Conservation (phyloP, 176 grass and related monocot genomes). For the Cenchrus americanus region DNA sequence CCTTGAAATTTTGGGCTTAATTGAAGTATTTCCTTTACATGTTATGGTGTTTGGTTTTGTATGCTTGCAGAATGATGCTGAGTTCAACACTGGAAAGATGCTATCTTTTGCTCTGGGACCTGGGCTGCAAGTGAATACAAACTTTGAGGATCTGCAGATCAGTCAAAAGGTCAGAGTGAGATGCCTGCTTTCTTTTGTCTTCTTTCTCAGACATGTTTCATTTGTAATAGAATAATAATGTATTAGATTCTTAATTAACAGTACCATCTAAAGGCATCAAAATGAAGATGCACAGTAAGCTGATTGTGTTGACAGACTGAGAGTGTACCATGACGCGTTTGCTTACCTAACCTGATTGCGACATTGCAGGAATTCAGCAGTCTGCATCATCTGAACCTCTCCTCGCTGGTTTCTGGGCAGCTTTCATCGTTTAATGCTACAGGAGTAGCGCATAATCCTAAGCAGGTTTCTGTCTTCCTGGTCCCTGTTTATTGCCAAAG, state of each 20-base stretch:
- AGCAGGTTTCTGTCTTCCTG: constrained; percentile 24
- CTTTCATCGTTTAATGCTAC: constrained; percentile 37
- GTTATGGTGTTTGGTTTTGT: background rate
- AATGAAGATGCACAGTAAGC: constrained; percentile 27
- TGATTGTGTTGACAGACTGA: constrained; percentile 22
- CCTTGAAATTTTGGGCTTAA: background rate
- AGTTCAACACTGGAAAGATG: constrained; percentile 37
- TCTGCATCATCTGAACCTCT: constrained; percentile 44
- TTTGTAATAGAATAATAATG: background rate
- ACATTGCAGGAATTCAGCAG: constrained; percentile 45
- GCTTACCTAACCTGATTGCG: constrained; percentile 28
- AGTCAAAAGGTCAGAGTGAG: constrained; percentile 40
- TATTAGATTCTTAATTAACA: background rate
- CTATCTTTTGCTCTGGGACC: constrained; percentile 40
- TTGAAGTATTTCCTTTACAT: background rate
- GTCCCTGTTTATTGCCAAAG: constrained; percentile 3
- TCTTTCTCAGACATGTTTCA: constrained; percentile 14
- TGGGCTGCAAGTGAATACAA: constrained; percentile 8
- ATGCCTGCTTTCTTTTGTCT: constrained; percentile 7
- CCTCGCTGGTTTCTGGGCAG: constrained; percentile 36
- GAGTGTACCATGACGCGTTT: background rate
- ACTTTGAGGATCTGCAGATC: constrained; percentile 26
- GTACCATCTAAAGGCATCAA: background rate
- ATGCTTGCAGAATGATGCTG: constrained; percentile 29
- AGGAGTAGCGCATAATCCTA: background rate